Percentiles rank a stretch among this genome's conserved stretches.
These are phyloP conservation scores for Hypoxylon rubiginosum DNA, from an alignment of 2,329 filamentous ascomycete species.

Conservation along the genomic window DNA sequence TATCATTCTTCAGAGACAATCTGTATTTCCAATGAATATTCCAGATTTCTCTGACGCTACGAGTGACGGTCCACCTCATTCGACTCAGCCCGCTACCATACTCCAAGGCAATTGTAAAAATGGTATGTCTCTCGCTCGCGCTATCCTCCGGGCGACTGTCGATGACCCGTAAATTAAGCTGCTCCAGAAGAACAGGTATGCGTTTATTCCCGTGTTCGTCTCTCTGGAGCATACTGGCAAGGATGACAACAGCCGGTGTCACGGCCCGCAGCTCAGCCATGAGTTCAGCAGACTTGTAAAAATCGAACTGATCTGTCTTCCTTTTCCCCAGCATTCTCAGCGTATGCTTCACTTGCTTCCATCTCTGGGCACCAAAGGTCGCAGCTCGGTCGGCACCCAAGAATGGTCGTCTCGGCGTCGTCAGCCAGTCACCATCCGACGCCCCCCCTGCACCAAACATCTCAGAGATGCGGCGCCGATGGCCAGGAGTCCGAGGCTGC, in stretches of 20 bases:
- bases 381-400: conserved; percentile 76
- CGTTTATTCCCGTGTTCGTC: conserved; percentile 96
- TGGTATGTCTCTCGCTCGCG: conserved; percentile 77
- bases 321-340: conserved; percentile 80
- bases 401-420: conserved; percentile 67
- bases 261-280: conserved; percentile 95
- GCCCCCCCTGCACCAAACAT: conserved; percentile 73
- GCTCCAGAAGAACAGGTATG: conserved; percentile 94
- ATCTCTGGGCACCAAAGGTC: conserved; percentile 84
- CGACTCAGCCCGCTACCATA: conserved; percentile 95
- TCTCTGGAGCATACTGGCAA: conserved; percentile 97
- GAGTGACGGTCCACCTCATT: conserved; percentile 95
- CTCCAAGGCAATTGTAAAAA: conserved; percentile 93
- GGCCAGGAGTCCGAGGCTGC: conserved; percentile 69
- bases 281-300: conserved; percentile 93
- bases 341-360: conserved; percentile 93
- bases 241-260: conserved; percentile 90
- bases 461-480: conserved; percentile 75
- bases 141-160: conserved; percentile 81
- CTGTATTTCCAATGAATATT: conserved; percentile 96
- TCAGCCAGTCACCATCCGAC: conserved; percentile 72
- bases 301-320: conserved; percentile 90
- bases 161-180: conserved; percentile 88
- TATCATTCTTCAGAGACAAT: conserved; percentile 84
- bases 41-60: conserved; percentile 89